These are phyloP conservation scores for Alternaria dauci DNA, from an alignment of 2,329 filamentous ascomycete genomes.

Conservation along the genomic window DNA sequence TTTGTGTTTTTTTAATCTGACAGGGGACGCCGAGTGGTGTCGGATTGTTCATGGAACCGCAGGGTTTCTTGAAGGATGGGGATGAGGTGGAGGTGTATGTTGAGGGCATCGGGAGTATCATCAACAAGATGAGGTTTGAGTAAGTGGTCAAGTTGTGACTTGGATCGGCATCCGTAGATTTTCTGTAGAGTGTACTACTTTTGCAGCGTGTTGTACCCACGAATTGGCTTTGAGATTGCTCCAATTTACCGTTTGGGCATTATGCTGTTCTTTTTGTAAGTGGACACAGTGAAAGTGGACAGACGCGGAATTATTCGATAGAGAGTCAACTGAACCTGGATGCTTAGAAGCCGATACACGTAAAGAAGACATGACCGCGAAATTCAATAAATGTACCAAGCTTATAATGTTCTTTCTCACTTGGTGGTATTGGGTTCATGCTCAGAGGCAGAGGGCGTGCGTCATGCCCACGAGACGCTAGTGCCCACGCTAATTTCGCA, in stretches of 20 bases:
- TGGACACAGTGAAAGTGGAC: not conserved
- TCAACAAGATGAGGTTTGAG: slow-evolving; percentile 48
- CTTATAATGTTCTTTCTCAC: not conserved
- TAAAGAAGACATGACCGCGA: not conserved
- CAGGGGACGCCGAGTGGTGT: slow-evolving; percentile 56
- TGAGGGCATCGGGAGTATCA: slow-evolving; percentile 46
- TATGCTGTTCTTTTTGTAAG: not conserved
- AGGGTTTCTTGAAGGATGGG: slow-evolving; percentile 48
- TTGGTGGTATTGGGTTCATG: not conserved
- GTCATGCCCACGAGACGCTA: slow-evolving; percentile 22
- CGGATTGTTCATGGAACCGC: slow-evolving; percentile 50
- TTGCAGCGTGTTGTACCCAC: too few relatives aligned
- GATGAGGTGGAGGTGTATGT: slow-evolving; percentile 48
- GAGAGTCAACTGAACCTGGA: not conserved
- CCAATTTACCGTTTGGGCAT: not conserved
- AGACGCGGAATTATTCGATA: not conserved
- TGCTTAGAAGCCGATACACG: not conserved
- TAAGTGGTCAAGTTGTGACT: slow-evolving; percentile 10
- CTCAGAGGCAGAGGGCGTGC: slow-evolving; percentile 4
- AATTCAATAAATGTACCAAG: not conserved
- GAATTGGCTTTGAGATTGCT: not conserved
- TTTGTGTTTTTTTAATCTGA: too few relatives aligned
- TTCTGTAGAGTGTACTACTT: not conserved
- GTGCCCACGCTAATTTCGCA: slow-evolving; percentile 23
- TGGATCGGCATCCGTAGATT: not conserved